Evolutionary conservation across 257 asterid species (phyloP).

Genomic region (Avicennia marina): DNA sequence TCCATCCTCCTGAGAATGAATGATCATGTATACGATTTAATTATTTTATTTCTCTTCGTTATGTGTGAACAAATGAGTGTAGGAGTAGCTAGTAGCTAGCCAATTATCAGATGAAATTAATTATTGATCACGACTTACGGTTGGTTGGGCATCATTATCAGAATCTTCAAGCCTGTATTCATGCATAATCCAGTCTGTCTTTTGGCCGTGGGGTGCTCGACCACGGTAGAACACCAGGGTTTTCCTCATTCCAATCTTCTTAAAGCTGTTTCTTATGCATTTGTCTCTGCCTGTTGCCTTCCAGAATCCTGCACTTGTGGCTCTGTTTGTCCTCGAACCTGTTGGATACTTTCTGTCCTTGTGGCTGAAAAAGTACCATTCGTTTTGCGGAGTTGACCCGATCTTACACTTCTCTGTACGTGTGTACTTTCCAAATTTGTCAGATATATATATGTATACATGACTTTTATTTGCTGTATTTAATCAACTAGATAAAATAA

Average conservation of each 20-base stretch:
- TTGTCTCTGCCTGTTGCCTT: constrained; percentile 92
- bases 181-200: constrained; percentile 95
- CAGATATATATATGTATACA: background rate
- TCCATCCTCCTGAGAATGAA: constrained; percentile 65
- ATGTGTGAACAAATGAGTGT: background rate
- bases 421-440: background rate
- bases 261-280: constrained; percentile 65
- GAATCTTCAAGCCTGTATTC: constrained; percentile 74
- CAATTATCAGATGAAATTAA: no score
- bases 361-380: constrained; percentile 96
- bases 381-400: constrained; percentile 86
- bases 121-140: constrained; percentile 34
- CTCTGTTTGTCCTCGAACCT: constrained; percentile 80
- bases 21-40: background rate
- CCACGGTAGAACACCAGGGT: constrained; percentile 90
- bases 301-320: constrained; percentile 91
- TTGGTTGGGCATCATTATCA: constrained; percentile 37
- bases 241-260: constrained; percentile 88
- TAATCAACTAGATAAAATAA: no score
- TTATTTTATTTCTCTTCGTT: background rate
- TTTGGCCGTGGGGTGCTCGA: constrained; percentile 91
- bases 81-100: no score
- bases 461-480: background rate
- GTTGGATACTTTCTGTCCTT: constrained; percentile 93
- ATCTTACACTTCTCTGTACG: constrained; percentile 65